Percentiles rank a stretch among this genome's conserved stretches.
These are phyloP conservation scores for Penicillium mononematosum DNA, from an alignment of 495 filamentous ascomycete genomes.

Conservation along the genomic window DNA sequence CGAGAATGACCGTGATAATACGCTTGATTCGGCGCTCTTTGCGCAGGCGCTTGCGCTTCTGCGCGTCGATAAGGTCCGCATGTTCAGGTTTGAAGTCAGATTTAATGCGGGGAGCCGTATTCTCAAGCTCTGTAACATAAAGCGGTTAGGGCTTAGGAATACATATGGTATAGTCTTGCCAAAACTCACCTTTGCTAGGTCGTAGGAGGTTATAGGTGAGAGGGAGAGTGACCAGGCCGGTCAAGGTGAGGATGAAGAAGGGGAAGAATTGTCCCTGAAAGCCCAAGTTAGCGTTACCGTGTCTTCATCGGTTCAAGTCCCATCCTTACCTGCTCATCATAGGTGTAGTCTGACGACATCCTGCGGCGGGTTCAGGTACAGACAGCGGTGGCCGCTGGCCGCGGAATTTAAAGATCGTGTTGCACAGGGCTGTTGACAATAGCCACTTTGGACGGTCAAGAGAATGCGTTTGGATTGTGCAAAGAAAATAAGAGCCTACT, in stretches of 20 bases:
- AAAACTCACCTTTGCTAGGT: conserved; percentile 66
- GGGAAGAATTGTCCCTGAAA: conserved; percentile 93
- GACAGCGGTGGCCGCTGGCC: conserved; percentile 41
- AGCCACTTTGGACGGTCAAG: conserved; percentile 8
- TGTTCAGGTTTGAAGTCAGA: conserved; percentile 80
- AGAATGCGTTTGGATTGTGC: conserved; percentile 3
- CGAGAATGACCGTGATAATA: conserved; percentile 67
- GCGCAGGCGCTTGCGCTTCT: conserved; percentile 84
- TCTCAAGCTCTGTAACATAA: conserved; percentile 54
- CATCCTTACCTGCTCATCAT: conserved; percentile 78
- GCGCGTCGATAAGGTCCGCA: conserved; percentile 76
- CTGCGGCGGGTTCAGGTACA: conserved; percentile 44
- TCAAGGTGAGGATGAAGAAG: conserved; percentile 92
- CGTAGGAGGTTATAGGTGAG: conserved; percentile 83
- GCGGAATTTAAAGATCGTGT: conserved; percentile 33
- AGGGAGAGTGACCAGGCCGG: conserved; percentile 83
- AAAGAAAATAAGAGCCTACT: conserved; percentile 16
- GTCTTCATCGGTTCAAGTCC: not conserved
- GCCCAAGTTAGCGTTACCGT: conserved; percentile 7
- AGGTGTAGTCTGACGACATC: conserved; percentile 96
- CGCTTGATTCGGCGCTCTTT: conserved; percentile 89
- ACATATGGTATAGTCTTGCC: not conserved
- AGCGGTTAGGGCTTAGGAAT: conserved; percentile 1
- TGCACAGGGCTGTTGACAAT: conserved; percentile 16
- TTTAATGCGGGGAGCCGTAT: conserved; percentile 64